Percentiles rank a stretch among this genome's conserved stretches.
Evolutionary conservation across 2,329 filamentous ascomycete genomes (phyloP).

Genomic region (Arachnomyces sp.): DNA sequence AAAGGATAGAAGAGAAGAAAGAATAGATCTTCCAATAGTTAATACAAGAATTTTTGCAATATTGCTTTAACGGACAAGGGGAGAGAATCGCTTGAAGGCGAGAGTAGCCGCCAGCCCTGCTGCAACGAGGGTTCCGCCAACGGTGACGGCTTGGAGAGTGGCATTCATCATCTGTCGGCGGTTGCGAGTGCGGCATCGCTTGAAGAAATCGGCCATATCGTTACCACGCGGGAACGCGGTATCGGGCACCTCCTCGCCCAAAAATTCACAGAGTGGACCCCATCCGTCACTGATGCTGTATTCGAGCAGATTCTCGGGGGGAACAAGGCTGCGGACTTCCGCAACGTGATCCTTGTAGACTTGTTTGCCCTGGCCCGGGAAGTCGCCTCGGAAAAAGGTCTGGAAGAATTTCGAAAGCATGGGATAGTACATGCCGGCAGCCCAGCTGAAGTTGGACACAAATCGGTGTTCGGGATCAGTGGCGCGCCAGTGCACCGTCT

Average conservation of each 20-base stretch:
- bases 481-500: constrained; percentile 61
- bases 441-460: constrained; percentile 55
- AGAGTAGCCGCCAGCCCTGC: constrained; percentile 34
- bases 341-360: constrained; percentile 53
- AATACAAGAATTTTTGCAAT: background rate
- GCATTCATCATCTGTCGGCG: constrained; percentile 51
- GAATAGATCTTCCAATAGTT: constrained; percentile 5
- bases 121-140: constrained; percentile 43
- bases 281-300: constrained; percentile 49
- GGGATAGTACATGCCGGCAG: constrained; percentile 59
- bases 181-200: constrained; percentile 47
- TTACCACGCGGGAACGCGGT: constrained; percentile 46
- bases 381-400: constrained; percentile 61
- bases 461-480: constrained; percentile 54
- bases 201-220: constrained; percentile 49
- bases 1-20: constrained; percentile 2
- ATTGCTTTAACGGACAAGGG: constrained; percentile 14
- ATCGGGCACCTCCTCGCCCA: constrained; percentile 45
- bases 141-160: constrained; percentile 43
- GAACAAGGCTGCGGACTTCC: constrained; percentile 42
- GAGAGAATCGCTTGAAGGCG: constrained; percentile 32
- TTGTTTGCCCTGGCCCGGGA: constrained; percentile 57
- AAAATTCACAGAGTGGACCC: constrained; percentile 49
- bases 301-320: constrained; percentile 45
- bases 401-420: constrained; percentile 65